phyloP scores from a whole-genome alignment of 225 moss, liverwort and hornwort genomes.

The Climacium dendroides region DNA sequence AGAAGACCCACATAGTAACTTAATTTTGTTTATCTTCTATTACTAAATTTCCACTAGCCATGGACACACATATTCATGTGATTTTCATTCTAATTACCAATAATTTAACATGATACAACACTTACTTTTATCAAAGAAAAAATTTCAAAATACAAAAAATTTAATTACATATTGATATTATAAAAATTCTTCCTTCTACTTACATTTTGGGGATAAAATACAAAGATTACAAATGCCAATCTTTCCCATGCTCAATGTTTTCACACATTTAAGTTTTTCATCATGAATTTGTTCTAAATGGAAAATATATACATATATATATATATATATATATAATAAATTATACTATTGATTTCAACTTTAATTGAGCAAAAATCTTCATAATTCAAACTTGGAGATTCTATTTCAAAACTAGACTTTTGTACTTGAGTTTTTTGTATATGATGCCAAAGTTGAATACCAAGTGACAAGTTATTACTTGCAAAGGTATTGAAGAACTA shows the following conservation, averaged over 20 bases:
- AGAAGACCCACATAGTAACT: background rate
- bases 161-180: background rate
- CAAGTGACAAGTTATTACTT: background rate
- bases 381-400: background rate
- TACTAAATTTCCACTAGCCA: rapidly evolving
- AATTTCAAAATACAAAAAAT: background rate
- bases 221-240: background rate
- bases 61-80: background rate
- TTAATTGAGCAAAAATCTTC: background rate
- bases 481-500: too few species aligned
- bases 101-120: background rate
- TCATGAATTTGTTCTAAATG: too few species aligned
- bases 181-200: background rate
- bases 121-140: background rate
- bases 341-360: background rate
- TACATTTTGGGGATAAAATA: background rate
- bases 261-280: background rate
- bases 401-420: background rate
- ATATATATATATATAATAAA: too few species aligned
- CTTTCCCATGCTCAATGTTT: background rate
- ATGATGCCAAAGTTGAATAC: background rate
- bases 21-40: background rate
- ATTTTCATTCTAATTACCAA: background rate
- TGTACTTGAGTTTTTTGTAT: background rate
- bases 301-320: too few species aligned